Conservation (phyloP, 2,329 filamentous ascomycete species). For the Sclerotinia nivalis region DNA sequence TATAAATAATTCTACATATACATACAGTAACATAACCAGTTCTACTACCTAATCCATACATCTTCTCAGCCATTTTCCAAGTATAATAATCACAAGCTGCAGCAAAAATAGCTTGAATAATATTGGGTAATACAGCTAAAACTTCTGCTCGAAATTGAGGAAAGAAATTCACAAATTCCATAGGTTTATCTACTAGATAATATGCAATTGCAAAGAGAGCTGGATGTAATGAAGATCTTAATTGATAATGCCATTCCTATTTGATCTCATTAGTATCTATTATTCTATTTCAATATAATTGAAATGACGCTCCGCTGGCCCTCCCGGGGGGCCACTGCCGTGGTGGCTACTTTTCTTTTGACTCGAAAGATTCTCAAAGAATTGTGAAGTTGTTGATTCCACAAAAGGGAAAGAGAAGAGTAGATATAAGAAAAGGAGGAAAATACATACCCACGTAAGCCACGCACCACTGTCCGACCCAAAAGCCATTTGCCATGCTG, state of each 20-base stretch:
- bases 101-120: slow-evolving; percentile 75
- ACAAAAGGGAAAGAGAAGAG: background rate
- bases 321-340: slow-evolving; percentile 14
- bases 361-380: background rate
- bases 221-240: slow-evolving; percentile 92
- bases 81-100: slow-evolving; percentile 82
- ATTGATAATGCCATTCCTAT: slow-evolving; percentile 88
- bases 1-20: background rate
- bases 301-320: slow-evolving; percentile 13
- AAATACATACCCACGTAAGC: slow-evolving; percentile 82
- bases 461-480: slow-evolving; percentile 76
- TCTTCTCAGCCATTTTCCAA: slow-evolving; percentile 73
- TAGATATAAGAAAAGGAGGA: background rate
- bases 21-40: slow-evolving; percentile 69
- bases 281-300: background rate
- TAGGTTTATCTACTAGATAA: slow-evolving; percentile 57
- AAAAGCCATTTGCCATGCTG: slow-evolving; percentile 88
- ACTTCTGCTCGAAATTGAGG: slow-evolving; percentile 61
- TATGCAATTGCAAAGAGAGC: slow-evolving; percentile 79
- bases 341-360: slow-evolving; percentile 4
- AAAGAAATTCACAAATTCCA: slow-evolving; percentile 55
- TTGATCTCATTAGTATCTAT: slow-evolving; percentile 16
- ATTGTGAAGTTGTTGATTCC: background rate
- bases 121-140: slow-evolving; percentile 70
- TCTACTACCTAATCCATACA: slow-evolving; percentile 67